Base-by-base conservation (phyloP, 176 grass and related monocot species). In the Leersia perrieri region DNA sequence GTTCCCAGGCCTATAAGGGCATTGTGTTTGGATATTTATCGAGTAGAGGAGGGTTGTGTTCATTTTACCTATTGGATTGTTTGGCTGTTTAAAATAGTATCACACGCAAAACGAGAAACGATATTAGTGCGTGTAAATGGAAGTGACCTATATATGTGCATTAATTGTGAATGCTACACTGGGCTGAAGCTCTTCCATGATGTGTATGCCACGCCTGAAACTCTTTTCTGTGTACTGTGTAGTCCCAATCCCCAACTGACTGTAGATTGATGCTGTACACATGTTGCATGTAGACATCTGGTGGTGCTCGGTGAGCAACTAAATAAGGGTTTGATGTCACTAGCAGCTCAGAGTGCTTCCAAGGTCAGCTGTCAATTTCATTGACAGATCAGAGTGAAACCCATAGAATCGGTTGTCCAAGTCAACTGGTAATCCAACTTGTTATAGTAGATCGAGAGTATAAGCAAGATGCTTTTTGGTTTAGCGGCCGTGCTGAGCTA, bases 1-100 rank as follows among this genome's bases (percentile, higher is more conserved):
- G n/a, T n/a, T n/a, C n/a, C n/a, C n/a, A n/a, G n/a, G n/a, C 33
- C 49, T 68, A 33, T 31, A 74, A 62, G 70, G 61, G 78, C 75
- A 45, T 45, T 81, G 77, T 81, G 63, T 81, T 47, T 81, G 70
- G 44, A 75, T 74, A 42, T 61, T 58, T 81, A 66, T 62, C 35
- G 44, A 80, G 83, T 79, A 25, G 68, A 55, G 70, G 68, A 55
- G 60, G 62, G 75, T n/a, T n/a, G n/a, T n/a, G n/a, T n/a, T n/a
- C n/a, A n/a, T n/a, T n/a, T n/a, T n/a, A n/a, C n/a, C n/a, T n/a
- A n/a, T n/a, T n/a, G n/a, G n/a, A 66, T 75, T 83, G n/a, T n/a
- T n/a, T n/a, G n/a, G n/a, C n/a, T n/a, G n/a, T n/a, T n/a, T n/a
- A n/a, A n/a, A n/a, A n/a, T n/a, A n/a, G n/a, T n/a, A n/a, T n/a